phyloP scores from a whole-genome alignment of 176 grass and related monocot genomes.

The Cenchrus fungigraminus region DNA sequence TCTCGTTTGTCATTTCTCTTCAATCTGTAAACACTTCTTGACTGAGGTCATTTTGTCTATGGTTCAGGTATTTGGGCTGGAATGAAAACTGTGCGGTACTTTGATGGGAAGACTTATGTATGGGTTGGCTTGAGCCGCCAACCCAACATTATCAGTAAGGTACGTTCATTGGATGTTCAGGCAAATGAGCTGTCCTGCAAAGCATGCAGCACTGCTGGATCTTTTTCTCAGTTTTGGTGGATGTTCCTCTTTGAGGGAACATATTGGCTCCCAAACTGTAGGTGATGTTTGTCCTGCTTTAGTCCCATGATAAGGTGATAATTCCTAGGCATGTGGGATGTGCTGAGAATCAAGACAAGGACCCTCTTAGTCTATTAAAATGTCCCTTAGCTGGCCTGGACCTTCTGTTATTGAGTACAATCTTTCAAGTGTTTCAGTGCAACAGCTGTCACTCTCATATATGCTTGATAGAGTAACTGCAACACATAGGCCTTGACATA shows the following conservation, averaged over 20 bases:
- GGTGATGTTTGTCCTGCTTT: slow-evolving; percentile 20
- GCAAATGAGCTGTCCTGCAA: slow-evolving; percentile 14
- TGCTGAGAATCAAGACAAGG: slow-evolving; percentile 5
- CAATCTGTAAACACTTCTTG: neutral
- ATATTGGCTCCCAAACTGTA: slow-evolving; percentile 4
- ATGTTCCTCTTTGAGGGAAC: slow-evolving; percentile 28
- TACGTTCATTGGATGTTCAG: slow-evolving; percentile 46
- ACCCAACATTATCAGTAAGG: slow-evolving; percentile 97
- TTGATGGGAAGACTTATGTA: slow-evolving; percentile 94
- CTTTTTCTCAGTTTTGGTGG: slow-evolving; percentile 10
- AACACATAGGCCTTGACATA: neutral
- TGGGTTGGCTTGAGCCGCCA: slow-evolving; percentile 98
- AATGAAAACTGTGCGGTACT: slow-evolving; percentile 94
- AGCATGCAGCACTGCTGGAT: neutral
- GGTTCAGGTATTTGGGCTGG: slow-evolving; percentile 97
- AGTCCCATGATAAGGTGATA: slow-evolving; percentile 24
- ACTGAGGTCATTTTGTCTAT: slow-evolving; percentile 35
- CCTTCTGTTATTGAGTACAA: neutral
- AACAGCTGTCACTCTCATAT: slow-evolving; percentile 25
- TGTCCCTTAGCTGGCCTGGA: slow-evolving; percentile 20
- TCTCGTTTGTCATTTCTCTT: neutral
- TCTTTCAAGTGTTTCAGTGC: neutral
- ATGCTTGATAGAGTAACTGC: slow-evolving; percentile 13
- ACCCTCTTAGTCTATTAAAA: slow-evolving; percentile 10
- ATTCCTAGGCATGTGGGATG: slow-evolving; percentile 8